Base-by-base conservation (phyloP, 805 yeast species). In the Candida wancherniae region DNA sequence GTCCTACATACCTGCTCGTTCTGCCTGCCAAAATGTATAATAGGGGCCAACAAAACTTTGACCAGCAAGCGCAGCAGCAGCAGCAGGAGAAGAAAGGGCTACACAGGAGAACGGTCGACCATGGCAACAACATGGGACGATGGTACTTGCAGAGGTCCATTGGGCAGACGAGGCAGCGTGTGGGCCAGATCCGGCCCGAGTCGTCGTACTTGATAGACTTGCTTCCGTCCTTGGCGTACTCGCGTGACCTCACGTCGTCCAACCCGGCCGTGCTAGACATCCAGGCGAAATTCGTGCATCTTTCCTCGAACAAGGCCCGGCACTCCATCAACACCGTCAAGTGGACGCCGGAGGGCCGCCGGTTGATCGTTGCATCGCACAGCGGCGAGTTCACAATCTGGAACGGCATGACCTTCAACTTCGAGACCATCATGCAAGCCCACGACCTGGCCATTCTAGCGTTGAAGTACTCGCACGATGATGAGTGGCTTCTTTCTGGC, bases 341-440 rank as follows among this genome's bases (percentile, higher is more conserved):
- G 53, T 90, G 97, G 95, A 92, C 98, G 0, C 97, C 97, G 0
- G 97, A 87, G 46, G 97, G 96, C 0, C 69, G 97, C 45, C 66
- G 98, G 45, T 64, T 92, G 29, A 67, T 92, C 16, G 95, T 94
- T 5, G 94, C 95, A 0, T 77, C 90, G 17, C 86, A 84, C 60
- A 76, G 85, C 34, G 99, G 99, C 24, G 99, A 92, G 55, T 88
- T 92, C 58, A 88, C 97, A 9, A 65, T 92, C 26, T 92, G 97
- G 97, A 87, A 88, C 55, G 97, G 97, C 8, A 75, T 84, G 69
- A 81, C 95, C 7, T 92, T 90, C 61, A 86, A 85, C 53, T 87
- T 92, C 53, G 99, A 92, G 55, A 85, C 95, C 33, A 87, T 92
- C 42, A 92, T 88, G 94, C 98, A 92, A 64, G 97, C 97, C 1